Base-by-base conservation (phyloP, 2,329 filamentous ascomycete species). In the Alternaria ethzedia region DNA sequence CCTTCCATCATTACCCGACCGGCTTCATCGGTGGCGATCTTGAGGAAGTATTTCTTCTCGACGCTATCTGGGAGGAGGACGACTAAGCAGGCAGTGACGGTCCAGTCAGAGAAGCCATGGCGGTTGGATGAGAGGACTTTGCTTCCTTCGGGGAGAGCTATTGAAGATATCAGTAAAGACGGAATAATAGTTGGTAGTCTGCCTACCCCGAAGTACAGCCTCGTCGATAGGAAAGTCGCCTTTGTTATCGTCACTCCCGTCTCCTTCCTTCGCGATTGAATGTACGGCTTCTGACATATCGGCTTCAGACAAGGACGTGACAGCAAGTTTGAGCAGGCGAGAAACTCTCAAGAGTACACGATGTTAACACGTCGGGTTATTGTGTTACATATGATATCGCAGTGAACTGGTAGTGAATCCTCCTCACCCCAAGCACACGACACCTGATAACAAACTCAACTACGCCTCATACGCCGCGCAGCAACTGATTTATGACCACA, bases 111-210 rank as follows among this genome's bases (percentile, higher is more conserved):
- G n/a, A 12, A 20, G 47, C 47, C 26, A 50, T 30, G 26, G 26
- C 47, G 26, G 25, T 23, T 46, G 5, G 26, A 12, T 13, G 25
- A 30, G 47, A 50, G 17, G 10, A 50, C 23, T 8, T 9, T 30
- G 47, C n/a, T 50, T 4, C 47, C 26, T 8, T 10, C 25, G 0
- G 7, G 47, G 5, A 30, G 47, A 50, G 26, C 47, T 30, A 25
- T 46, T 3, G 32, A 36, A n/a, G 7, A 36, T 36, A 36, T 36
- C 32, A 36, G 32, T 36, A 36, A 36, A 3, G 2, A 36, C 15
- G 2, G 0, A 2, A 0, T n/a, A 36, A n/a, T n/a, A 4, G 0
- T 4, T n/a, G 15, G 0, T 36, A n/a, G 15, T 36, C 13, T 36
- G 8, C 15, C 7, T 36, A 36, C 15, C 8, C 15, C 15, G 32